Percentiles rank a stretch among this genome's conserved stretches.
Conservation (phyloP, 192 early-diverging fungal genomes). For the Allomyces arbusculus region DNA sequence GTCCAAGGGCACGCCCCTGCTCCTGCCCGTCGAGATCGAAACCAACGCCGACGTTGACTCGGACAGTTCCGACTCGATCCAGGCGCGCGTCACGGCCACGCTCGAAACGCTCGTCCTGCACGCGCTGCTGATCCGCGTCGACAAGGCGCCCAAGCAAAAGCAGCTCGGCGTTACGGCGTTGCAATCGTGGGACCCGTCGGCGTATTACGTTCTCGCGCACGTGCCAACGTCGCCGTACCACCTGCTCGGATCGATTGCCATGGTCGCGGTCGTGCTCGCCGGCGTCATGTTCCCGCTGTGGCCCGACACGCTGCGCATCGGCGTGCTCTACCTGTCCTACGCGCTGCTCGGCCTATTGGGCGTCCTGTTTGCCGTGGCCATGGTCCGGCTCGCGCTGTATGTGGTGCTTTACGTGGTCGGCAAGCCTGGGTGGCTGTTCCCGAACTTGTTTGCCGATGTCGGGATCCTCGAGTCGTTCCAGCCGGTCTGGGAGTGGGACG, state of each 20-base stretch:
- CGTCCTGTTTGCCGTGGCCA: constrained; percentile 66
- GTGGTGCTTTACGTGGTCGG: constrained; percentile 44
- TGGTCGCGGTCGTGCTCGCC: constrained; percentile 61
- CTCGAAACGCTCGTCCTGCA: constrained; percentile 41
- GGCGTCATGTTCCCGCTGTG: constrained; percentile 97
- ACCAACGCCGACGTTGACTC: background rate
- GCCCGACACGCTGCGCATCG: constrained; percentile 58
- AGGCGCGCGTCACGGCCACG: constrained; percentile 35
- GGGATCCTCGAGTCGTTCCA: constrained; percentile 84
- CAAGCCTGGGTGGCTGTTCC: constrained; percentile 86
- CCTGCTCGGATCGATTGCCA: constrained; percentile 53
- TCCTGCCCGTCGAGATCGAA: constrained; percentile 7
- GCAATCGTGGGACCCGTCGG: constrained; percentile 52
- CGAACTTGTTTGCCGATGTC: constrained; percentile 90
- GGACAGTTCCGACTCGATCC: background rate
- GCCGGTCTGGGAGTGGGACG: constrained; percentile 73
- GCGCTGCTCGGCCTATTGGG: constrained; percentile 65
- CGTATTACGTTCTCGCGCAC: constrained; percentile 84
- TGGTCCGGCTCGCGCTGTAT: constrained; percentile 73
- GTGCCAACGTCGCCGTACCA: constrained; percentile 66
- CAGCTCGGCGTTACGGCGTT: constrained; percentile 26
- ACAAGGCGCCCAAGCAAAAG: constrained; percentile 22
- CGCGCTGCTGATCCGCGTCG: constrained; percentile 60
- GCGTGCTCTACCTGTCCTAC: constrained; percentile 79
- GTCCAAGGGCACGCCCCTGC: background rate